Conservation (phyloP, 306 rosid species). For the Cucurbita ficifolia region DNA sequence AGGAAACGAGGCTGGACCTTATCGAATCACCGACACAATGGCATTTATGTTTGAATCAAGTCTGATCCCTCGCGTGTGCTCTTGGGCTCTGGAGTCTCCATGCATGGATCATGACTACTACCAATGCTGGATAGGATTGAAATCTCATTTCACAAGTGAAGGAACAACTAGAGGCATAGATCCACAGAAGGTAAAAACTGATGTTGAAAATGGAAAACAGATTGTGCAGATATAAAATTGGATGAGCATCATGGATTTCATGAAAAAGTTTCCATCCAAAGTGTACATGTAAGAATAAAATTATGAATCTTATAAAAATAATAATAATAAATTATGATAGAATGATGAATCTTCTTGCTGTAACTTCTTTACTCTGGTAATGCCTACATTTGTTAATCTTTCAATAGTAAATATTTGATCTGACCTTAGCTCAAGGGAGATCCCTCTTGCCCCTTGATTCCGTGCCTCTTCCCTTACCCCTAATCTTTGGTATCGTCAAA, state of each 20-base stretch:
- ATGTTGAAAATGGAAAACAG: conserved; percentile 2
- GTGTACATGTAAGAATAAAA: not conserved
- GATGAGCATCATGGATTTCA: not conserved
- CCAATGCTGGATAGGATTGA: conserved; percentile 81
- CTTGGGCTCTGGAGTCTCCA: conserved; percentile 73
- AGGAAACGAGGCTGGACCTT: conserved; percentile 57
- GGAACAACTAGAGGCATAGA: not conserved
- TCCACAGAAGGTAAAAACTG: conserved; percentile 4
- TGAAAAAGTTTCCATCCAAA: not conserved
- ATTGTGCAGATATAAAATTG: not conserved
- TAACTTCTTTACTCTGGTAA: not conserved
- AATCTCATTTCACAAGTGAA: conserved; percentile 42
- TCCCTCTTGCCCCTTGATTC: not conserved
- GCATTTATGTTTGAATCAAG: conserved; percentile 93
- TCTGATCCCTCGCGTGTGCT: conserved; percentile 58
- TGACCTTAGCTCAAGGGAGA: not conserved
- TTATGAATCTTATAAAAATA: not conserved
- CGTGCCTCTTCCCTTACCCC: not conserved
- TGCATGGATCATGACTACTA: conserved; percentile 68
- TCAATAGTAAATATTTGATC: not conserved
- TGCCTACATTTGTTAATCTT: not conserved
- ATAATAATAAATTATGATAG: not conserved
- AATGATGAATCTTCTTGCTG: not conserved
- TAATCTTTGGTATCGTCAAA: not conserved
- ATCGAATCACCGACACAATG: conserved; percentile 51